Conservation (phyloP, 441 rosid genomes). For the Adansonia rubrostipa region DNA sequence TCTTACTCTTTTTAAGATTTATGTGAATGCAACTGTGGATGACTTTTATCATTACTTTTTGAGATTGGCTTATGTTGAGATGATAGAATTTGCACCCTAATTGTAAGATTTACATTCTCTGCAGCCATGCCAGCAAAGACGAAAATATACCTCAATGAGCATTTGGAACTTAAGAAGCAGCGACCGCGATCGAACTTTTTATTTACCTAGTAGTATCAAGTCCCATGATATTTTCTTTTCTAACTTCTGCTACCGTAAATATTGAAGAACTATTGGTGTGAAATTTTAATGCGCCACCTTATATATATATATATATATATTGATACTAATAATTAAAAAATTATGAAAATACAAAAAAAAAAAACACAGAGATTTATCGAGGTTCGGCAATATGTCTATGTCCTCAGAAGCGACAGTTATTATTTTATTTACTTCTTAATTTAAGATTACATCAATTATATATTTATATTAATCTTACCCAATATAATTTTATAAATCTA, state of each 20-base stretch:
- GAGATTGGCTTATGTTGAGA: slow-evolving; percentile 11
- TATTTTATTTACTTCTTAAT: too few relatives aligned
- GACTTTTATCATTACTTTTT: background rate
- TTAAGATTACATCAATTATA: too few relatives aligned
- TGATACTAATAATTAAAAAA: too few relatives aligned
- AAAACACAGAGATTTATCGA: too few relatives aligned
- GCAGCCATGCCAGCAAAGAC: slow-evolving; percentile 2
- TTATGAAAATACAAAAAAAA: too few relatives aligned
- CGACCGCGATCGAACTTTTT: background rate
- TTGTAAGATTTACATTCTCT: background rate
- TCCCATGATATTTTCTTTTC: background rate
- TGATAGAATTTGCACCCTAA: background rate
- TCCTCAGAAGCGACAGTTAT: too few relatives aligned
- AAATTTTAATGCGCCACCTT: background rate
- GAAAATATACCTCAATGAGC: background rate
- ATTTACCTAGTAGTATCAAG: background rate
- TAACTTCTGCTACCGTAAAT: background rate
- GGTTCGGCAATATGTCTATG: too few relatives aligned
- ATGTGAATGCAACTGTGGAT: background rate
- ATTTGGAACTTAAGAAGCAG: slow-evolving; percentile 7
- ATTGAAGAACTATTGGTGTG: background rate
- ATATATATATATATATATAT: too few relatives aligned
- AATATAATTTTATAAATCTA: too few relatives aligned
- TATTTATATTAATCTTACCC: too few relatives aligned
- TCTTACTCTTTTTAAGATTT: background rate